phyloP scores from a whole-genome alignment of 2,329 filamentous ascomycete species.

The Ophiostoma novo-ulmi region DNA sequence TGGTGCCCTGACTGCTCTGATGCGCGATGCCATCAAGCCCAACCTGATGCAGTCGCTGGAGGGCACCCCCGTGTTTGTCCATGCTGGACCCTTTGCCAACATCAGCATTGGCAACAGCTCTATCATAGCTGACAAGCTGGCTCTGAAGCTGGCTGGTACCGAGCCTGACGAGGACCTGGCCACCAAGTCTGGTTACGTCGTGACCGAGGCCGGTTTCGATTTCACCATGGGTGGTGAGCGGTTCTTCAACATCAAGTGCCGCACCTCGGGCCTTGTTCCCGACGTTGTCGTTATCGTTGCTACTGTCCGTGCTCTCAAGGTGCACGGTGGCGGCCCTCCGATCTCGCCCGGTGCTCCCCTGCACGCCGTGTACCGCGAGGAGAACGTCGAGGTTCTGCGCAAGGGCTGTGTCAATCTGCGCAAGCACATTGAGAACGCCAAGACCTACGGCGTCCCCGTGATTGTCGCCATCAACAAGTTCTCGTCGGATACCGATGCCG shows the following conservation, averaged over 20 bases:
- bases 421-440: constrained; percentile 92
- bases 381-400: constrained; percentile 88
- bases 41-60: constrained; percentile 98
- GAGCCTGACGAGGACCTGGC: constrained; percentile 83
- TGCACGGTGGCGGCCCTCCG: constrained; percentile 92
- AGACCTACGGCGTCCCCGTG: constrained; percentile 82
- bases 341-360: constrained; percentile 82
- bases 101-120: constrained; percentile 97
- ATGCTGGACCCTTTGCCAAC: constrained; percentile 96
- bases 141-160: constrained; percentile 90
- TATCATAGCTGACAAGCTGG: constrained; percentile 89
- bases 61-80: constrained; percentile 94
- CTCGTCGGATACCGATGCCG: constrained; percentile 85
- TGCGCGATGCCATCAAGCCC: constrained; percentile 98
- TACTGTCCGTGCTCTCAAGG: constrained; percentile 91
- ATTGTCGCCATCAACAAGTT: constrained; percentile 98
- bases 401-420: constrained; percentile 88
- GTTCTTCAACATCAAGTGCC: constrained; percentile 99
- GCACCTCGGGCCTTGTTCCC: constrained; percentile 83
- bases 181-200: constrained; percentile 81
- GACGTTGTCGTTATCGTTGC: constrained; percentile 94
- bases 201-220: constrained; percentile 97
- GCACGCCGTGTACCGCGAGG: constrained; percentile 82
- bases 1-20: constrained; percentile 85
- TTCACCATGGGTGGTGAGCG: constrained; percentile 99